phyloP scores from a whole-genome alignment of 768 basidiomycete species.

The Paxillus rubicundulus region DNA sequence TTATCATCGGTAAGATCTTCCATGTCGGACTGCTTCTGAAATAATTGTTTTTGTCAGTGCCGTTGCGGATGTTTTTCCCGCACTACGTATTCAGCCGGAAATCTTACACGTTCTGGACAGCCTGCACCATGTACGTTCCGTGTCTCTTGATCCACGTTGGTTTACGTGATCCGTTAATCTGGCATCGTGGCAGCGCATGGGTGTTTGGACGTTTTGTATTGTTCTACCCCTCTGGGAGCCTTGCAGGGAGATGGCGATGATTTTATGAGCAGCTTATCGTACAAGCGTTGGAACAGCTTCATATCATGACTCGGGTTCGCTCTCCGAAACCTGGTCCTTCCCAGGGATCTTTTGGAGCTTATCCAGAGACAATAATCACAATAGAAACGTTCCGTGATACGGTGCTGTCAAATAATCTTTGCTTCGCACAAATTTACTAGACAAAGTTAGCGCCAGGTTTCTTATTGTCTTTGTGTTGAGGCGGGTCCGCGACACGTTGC shows the following conservation, averaged over 20 bases:
- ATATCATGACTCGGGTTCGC: not conserved
- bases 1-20: conserved; percentile 30
- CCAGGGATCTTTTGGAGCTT: conserved; percentile 1
- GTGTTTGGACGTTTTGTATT: conserved; percentile 36
- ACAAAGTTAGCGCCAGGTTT: not conserved
- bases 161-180: conserved; percentile 2
- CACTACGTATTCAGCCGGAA: conserved; percentile 34
- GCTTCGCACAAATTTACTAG: conserved; percentile 10
- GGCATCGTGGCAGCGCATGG: conserved; percentile 28
- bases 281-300: not conserved
- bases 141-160: not conserved
- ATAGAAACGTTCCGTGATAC: conserved; percentile 14
- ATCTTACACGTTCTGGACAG: conserved; percentile 40
- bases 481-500: not conserved
- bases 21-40: not conserved
- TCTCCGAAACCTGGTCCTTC: conserved; percentile 3
- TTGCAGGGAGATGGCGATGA: conserved; percentile 29
- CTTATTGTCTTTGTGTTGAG: conserved; percentile 26
- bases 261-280: conserved; percentile 17
- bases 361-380: conserved; percentile 24
- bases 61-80: conserved; percentile 40
- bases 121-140: conserved; percentile 35
- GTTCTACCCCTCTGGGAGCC: conserved; percentile 40
- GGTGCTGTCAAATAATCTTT: conserved; percentile 10
- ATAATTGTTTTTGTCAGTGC: conserved; percentile 23